These are phyloP conservation scores for Pseudogymnoascus sp. DNA, from an alignment of 2,329 filamentous ascomycete genomes.

Conservation along the genomic window DNA sequence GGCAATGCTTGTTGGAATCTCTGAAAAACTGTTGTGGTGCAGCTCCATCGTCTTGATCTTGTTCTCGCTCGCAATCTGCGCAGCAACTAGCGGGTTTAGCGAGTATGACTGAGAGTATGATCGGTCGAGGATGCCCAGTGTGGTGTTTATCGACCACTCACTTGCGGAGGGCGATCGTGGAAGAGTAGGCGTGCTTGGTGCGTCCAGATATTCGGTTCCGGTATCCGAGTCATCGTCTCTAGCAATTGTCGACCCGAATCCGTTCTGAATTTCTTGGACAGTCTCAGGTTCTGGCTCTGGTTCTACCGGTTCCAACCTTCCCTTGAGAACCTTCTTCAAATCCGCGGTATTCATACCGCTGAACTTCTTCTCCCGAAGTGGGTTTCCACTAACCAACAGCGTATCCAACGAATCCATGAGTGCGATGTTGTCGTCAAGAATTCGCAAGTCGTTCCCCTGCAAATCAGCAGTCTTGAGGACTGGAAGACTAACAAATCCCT, in stretches of 20 bases:
- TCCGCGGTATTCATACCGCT: slow-evolving; percentile 72
- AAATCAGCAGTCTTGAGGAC: slow-evolving; percentile 73
- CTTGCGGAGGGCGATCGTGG: slow-evolving; percentile 24
- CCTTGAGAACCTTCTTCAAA: slow-evolving; percentile 65
- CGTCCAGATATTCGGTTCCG: slow-evolving; percentile 48
- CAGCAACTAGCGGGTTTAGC: slow-evolving; percentile 50
- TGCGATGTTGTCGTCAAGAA: slow-evolving; percentile 68
- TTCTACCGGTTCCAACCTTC: slow-evolving; percentile 52
- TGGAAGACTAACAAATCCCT: slow-evolving; percentile 61
- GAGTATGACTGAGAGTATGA: slow-evolving; percentile 58
- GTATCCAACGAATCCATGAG: slow-evolving; percentile 70
- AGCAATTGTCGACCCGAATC: not conserved
- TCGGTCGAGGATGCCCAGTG: slow-evolving; percentile 54
- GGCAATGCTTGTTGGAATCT: slow-evolving; percentile 61
- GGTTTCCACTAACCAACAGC: slow-evolving; percentile 80
- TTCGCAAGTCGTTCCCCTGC: slow-evolving; percentile 72
- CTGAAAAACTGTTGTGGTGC: slow-evolving; percentile 67
- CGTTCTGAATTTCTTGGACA: slow-evolving; percentile 29
- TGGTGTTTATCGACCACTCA: slow-evolving; percentile 40
- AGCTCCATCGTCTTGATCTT: slow-evolving; percentile 55
- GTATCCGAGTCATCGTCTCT: slow-evolving; percentile 36
- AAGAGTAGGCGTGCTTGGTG: slow-evolving; percentile 48
- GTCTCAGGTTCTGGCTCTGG: slow-evolving; percentile 17
- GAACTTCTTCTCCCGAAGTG: slow-evolving; percentile 80
- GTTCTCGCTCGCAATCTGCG: slow-evolving; percentile 45